Evolutionary conservation across 208 protist genomes (phyloP).

Genomic region (Trypanosoma cruzi): DNA sequence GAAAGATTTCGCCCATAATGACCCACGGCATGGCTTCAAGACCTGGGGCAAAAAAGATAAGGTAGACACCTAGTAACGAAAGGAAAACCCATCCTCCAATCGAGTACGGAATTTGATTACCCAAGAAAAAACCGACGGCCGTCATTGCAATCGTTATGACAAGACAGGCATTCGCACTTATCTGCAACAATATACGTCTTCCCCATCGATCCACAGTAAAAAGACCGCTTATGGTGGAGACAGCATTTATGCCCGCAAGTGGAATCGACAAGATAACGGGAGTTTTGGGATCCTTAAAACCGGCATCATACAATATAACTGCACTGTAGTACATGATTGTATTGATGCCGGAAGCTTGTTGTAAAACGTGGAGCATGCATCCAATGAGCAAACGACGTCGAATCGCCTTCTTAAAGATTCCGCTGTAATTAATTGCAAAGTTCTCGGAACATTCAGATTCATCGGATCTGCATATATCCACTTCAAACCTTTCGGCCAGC

Average conservation of each 20-base stretch:
- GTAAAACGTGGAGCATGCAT: slow-evolving; percentile 88
- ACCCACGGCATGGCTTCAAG: slow-evolving; percentile 93
- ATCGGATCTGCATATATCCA: slow-evolving; percentile 59
- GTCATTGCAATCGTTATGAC: slow-evolving; percentile 56
- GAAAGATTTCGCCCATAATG: slow-evolving; percentile 92
- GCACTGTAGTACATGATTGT: slow-evolving; percentile 95
- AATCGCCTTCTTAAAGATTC: slow-evolving; percentile 56
- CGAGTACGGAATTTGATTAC: slow-evolving; percentile 54
- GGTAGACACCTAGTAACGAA: slow-evolving; percentile 73
- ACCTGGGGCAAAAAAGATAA: slow-evolving; percentile 85
- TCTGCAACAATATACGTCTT: slow-evolving; percentile 63
- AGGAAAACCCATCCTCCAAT: slow-evolving; percentile 80
- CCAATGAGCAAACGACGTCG: slow-evolving; percentile 75
- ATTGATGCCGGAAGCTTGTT: slow-evolving; percentile 94
- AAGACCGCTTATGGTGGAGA: slow-evolving; percentile 79
- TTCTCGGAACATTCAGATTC: slow-evolving; percentile 36
- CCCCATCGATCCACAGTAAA: slow-evolving; percentile 88
- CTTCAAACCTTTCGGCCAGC: slow-evolving; percentile 55
- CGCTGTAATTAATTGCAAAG: slow-evolving; percentile 60
- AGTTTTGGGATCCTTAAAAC: slow-evolving; percentile 72
- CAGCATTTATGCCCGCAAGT: slow-evolving; percentile 87
- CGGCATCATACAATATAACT: slow-evolving; percentile 84
- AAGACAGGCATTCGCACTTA: slow-evolving; percentile 75
- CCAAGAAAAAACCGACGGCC: slow-evolving; percentile 60
- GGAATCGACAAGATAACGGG: slow-evolving; percentile 85